Base-by-base conservation (phyloP, 1,284 basidiomycete genomes). In the Exobasidium rhododendri region DNA sequence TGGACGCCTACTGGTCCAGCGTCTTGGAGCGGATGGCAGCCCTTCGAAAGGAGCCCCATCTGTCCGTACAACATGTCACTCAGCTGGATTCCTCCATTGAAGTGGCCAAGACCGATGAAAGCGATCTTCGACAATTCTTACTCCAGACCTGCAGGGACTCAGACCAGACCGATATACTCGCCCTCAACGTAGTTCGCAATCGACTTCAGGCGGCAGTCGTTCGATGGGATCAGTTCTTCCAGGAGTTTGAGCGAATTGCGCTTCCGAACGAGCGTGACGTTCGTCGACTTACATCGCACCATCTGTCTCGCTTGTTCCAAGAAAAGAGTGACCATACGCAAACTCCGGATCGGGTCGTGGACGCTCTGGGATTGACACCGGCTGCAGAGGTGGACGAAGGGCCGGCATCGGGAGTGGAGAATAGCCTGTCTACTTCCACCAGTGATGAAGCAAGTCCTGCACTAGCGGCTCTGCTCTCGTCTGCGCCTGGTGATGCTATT, bases 171-270 rank as follows among this genome's bases (percentile, higher is more conserved):
- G 57, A 58, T 22, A 32, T 58, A 31, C 32, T 97, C 44, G 89
- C 88, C 51, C 84, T 97, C 62, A 97, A 94, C 70, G 86, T 87
- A 62, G 91, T 94, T 5, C 87, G 93, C 52, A 87, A 90, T 2
- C 87, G 88, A 61, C 85, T 94, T 46, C 94, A 97, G 81, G 92
- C 96, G 75, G 90, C 89, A 80, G 92, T 96, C 56, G 92, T 97
- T n/a, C 90, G 90, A 46, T 97, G 94, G 91, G 93, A 96, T 77
- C 85, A 86, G 62, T 89, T 92, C 73, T 91, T 93, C 74, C 88
- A 78, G 45, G 73, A 84, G 66, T 83, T 76, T 73, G 61, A 62
- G 29, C 73, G 74, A 56, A 71, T 74, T 32, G 66, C 64, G 58
- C 70, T 81, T 87, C 61, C 89, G 0, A 69, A 73, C 24, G 80